Evolutionary conservation across 139 green algal genomes (phyloP).

Genomic region (Desmodesmus armatus): DNA sequence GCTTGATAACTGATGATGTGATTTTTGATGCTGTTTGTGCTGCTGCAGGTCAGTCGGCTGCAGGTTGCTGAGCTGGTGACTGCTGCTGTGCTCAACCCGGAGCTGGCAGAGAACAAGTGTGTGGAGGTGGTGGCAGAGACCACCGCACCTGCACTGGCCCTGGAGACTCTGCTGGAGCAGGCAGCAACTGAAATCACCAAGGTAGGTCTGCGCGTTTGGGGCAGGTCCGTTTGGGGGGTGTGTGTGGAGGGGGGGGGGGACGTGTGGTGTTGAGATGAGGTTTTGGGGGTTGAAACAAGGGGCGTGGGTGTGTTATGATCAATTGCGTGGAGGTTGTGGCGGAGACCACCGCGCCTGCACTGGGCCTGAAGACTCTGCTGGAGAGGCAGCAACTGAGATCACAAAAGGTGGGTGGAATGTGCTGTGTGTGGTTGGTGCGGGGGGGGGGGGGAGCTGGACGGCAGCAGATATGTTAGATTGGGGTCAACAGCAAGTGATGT

Average conservation of each 20-base stretch:
- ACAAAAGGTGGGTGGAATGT: slow-evolving; percentile 61
- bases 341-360: slow-evolving; percentile 18
- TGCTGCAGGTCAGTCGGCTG: slow-evolving; percentile 30
- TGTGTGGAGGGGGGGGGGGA: too few species aligned
- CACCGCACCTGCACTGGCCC: not conserved
- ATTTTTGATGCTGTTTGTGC: not conserved
- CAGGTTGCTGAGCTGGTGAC: slow-evolving; percentile 92
- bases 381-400: slow-evolving; percentile 82
- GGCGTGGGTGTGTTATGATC: slow-evolving; percentile 64
- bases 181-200: slow-evolving; percentile 89
- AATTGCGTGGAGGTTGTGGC: slow-evolving; percentile 73
- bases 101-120: slow-evolving; percentile 85
- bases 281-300: slow-evolving; percentile 50
- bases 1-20: not conserved
- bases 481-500: slow-evolving; percentile 56
- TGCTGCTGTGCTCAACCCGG: slow-evolving; percentile 61
- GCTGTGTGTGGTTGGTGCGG: too few species aligned
- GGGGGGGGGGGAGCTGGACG: too few species aligned
- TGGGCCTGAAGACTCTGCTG: slow-evolving; percentile 18
- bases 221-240: too few species aligned
- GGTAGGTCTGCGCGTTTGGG: slow-evolving; percentile 30
- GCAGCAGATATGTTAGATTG: slow-evolving; percentile 33
- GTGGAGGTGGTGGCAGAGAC: slow-evolving; percentile 50
- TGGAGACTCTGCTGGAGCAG: slow-evolving; percentile 37
- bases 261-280: slow-evolving; percentile 34